A percentile compares a stretch with the other conserved stretches of the same genome.
These are phyloP conservation scores for Eutrema heterophyllum DNA, from an alignment of 345 rosid genomes.

Conservation along the genomic window DNA sequence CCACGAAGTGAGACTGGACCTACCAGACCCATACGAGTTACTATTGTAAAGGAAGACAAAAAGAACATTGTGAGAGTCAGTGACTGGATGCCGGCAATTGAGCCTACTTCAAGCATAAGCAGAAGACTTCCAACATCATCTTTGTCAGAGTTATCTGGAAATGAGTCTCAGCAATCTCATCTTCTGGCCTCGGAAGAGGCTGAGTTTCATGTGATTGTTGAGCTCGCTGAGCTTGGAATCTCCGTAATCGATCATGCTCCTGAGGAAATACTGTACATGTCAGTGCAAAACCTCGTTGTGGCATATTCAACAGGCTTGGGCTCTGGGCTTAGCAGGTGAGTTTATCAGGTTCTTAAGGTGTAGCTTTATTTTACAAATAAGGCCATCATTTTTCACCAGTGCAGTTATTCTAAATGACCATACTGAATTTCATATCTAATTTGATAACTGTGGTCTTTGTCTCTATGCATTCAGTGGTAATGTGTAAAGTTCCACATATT, in stretches of 20 bases:
- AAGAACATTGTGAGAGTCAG: conserved; percentile 65
- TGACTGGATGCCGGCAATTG: conserved; percentile 97
- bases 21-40: conserved; percentile 72
- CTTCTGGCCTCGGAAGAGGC: conserved; percentile 39
- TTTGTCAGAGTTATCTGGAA: conserved; percentile 40
- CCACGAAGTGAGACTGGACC: conserved; percentile 56
- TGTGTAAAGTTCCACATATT: conserved; percentile 2
- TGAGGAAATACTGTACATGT: conserved; percentile 85
- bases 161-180: conserved; percentile 46
- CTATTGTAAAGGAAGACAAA: conserved; percentile 77
- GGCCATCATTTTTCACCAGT: background rate
- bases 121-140: conserved; percentile 35
- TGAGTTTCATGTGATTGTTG: conserved; percentile 86
- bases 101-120: conserved; percentile 39
- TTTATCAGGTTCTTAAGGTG: conserved; percentile 9
- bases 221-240: conserved; percentile 90
- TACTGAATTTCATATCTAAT: background rate
- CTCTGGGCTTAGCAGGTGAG: conserved; percentile 83
- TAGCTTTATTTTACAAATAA: background rate
- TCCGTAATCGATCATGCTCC: conserved; percentile 93
- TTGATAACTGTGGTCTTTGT: background rate
- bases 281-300: conserved; percentile 74
- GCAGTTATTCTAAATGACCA: conserved; percentile 4
- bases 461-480: background rate
- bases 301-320: conserved; percentile 93